Evolutionary conservation across 1,139 yeast genomes (phyloP), one percentile per base, ranked within the genome.

Genomic region (Lodderomyces jiufengensis): DNA sequence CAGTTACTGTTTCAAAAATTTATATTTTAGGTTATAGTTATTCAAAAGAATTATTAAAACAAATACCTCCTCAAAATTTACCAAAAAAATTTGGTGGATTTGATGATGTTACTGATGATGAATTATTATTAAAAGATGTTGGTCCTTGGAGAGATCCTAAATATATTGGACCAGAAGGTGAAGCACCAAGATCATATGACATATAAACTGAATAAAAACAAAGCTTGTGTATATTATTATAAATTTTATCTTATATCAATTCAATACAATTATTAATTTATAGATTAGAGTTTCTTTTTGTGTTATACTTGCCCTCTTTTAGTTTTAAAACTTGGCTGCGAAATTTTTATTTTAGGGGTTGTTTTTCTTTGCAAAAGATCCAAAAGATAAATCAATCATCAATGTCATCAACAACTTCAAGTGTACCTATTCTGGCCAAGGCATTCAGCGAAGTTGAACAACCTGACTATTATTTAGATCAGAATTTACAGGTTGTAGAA

Each of bases 141-240:
- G 98, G 98, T 47, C 98, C 98, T 45, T 92, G 98, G 98, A 85
- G 97, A 73, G 94, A 90, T 46, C 70, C 82, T 16, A 52, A 83
- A 62, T 90, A 57, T 63, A 80, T 88, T 53, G 94, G 94, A 18
- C 88, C 90, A 39, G 94, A 84, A 64, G 92, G 92, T 45, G 87
- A 81, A 61, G 88, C 88, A 39, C 92, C 92, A 53, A 75, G 73
- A 58, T 72, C 81, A 36, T 63, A 61, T 43, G 42, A 45, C 32
- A 23, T 43, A 29, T 45, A 38, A 39, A 26, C 8, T 18, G 7
- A 18, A 18, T 5, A 7, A 18, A 7, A 7, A 5, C 20, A 18
- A 18, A 18, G 5, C 20, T 18, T 18, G 20, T 18, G 20, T 18
- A 18, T 18, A 18, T 18, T 18, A 18, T 18, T 18, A 18, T 18